Evolutionary conservation across 495 filamentous ascomycete genomes (phyloP).

Genomic region (Daldinia caldariorum): DNA sequence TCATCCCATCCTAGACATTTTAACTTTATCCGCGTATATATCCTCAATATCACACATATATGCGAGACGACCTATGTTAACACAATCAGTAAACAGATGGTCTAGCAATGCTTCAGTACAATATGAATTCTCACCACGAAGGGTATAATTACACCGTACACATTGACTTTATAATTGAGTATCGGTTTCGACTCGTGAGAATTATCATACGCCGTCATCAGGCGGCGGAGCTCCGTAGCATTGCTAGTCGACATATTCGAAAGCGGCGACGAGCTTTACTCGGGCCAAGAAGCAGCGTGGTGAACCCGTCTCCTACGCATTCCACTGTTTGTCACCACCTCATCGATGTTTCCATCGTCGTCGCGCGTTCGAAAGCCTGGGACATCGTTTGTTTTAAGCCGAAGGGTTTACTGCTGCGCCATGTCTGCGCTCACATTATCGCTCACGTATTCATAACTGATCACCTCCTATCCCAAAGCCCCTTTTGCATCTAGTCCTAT

Average conservation of each 20-base stretch:
- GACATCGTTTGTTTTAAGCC: constrained; percentile 11
- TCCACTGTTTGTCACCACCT: not conserved
- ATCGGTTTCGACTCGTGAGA: constrained; percentile 34
- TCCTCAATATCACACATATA: constrained; percentile 40
- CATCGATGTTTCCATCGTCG: not conserved
- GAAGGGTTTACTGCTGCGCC: constrained; percentile 16
- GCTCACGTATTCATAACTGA: not conserved
- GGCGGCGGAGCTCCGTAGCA: constrained; percentile 20
- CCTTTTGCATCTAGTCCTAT: not conserved
- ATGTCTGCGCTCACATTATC: not conserved
- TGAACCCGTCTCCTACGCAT: not conserved
- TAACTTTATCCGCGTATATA: constrained; percentile 43
- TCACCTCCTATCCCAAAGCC: not conserved
- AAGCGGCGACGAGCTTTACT: constrained; percentile 7
- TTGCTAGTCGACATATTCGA: constrained; percentile 24
- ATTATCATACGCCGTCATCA: constrained; percentile 44
- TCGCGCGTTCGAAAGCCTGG: not conserved
- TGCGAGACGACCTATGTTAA: constrained; percentile 39
- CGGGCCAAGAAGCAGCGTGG: not conserved
- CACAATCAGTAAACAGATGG: not conserved
- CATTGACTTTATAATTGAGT: constrained; percentile 30
- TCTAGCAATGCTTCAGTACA: not conserved
- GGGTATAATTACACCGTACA: constrained; percentile 37
- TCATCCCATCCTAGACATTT: constrained; percentile 48
- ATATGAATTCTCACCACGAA: constrained; percentile 40